Evolutionary conservation across 371 early-diverging fungal genomes (phyloP), one percentile per base, ranked within the genome.

Genomic region (Syncephalis plumigaleata): DNA sequence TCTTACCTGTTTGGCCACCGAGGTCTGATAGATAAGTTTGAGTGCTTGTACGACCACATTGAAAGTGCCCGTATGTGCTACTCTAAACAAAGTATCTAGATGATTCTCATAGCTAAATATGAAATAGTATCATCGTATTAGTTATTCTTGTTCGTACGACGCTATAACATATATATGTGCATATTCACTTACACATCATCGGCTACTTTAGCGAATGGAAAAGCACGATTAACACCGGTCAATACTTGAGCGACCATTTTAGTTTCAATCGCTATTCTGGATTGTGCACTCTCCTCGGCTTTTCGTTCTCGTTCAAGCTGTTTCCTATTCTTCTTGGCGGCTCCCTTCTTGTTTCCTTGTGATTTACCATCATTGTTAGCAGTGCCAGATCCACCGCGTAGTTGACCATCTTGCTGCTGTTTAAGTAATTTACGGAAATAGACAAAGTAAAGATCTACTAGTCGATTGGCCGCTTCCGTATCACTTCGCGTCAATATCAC

Each of bases 211-310:
- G 90, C 72, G 58, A 80, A 96, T 18, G 92, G 93, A 63, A 91
- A 87, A 9, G 92, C 90, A 42, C 97, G 87, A 56, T 93, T 91
- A 31, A 96, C 78, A 52, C 97, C 97, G 0, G 94, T 93, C 42
- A 96, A 64, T 22, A 94, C 67, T 3, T 87, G 91, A n/a, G 84
- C 82, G 60, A 94, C 72, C 68, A 91, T 80, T 57, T 86, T 86
- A 16, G 31, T 31, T 11, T 31, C 31, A 7, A 31, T 11, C 11
- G 31, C 11, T 11, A 31, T 31, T 7, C 31, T 4, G 31, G 31
- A 4, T 11, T 31, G 31, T 4, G 79, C 61, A 49, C 77, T 73
- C 42, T 77, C 77, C 16, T 81, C 72, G 27, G 77, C 81, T 36
- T 69, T 63, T 24, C 70, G 62, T 38, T 65, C 55, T 45, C 53